Conservation (phyloP, 169 alveolate genomes). For the Cryptosporidium parvum region DNA sequence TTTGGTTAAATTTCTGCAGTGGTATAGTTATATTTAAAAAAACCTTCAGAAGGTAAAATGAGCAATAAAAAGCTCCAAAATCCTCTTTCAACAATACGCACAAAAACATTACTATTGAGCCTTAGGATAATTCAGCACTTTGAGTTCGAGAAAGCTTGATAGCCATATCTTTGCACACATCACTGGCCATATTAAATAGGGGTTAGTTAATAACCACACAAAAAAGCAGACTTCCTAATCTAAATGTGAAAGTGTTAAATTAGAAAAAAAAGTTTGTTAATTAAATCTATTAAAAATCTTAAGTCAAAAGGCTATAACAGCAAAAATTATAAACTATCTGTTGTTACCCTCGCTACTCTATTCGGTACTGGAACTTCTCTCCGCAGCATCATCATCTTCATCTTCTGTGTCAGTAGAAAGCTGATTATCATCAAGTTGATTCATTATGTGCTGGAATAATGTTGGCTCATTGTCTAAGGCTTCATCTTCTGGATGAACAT, state of each 20-base stretch:
- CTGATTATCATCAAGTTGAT: constrained; percentile 81
- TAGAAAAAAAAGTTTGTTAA: not conserved
- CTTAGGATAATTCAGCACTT: not conserved
- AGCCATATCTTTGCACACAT: not conserved
- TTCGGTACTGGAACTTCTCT: constrained; percentile 5
- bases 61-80: not conserved
- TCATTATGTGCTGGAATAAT: constrained; percentile 85
- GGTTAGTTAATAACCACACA: not conserved
- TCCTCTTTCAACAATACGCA: no score
- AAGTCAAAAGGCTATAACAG: constrained; percentile 9
- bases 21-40: not conserved
- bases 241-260: not conserved
- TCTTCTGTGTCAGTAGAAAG: constrained; percentile 87
- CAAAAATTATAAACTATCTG: not conserved
- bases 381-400: constrained; percentile 72
- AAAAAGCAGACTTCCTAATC: not conserved
- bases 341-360: not conserved
- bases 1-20: not conserved
- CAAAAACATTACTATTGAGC: no score
- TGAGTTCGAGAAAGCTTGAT: not conserved
- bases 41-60: not conserved
- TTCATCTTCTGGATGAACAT: constrained; percentile 88
- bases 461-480: constrained; percentile 89
- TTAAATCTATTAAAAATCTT: not conserved
- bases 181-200: not conserved